Evolutionary conservation across 129 eudicot species (phyloP).

Genomic region (Smallanthus sonchifolius): DNA sequence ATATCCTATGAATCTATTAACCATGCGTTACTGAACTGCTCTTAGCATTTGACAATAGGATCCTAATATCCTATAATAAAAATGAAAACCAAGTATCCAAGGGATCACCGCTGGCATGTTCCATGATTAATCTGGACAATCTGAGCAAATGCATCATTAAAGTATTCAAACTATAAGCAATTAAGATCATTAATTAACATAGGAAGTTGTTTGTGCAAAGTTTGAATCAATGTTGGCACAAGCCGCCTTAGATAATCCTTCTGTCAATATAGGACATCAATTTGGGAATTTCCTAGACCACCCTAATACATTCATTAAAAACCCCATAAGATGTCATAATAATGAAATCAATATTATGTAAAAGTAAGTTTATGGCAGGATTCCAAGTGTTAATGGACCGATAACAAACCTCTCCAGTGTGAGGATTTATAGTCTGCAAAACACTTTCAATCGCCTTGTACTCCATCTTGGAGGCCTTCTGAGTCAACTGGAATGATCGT

Average conservation of each 20-base stretch:
- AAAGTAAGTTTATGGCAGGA: background rate
- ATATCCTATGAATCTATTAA: background rate
- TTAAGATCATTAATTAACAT: background rate
- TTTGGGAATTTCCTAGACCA: background rate
- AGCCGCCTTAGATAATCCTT: background rate
- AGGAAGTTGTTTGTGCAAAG: background rate
- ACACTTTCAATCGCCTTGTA: constrained; percentile 95
- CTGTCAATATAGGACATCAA: background rate
- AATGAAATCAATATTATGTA: background rate
- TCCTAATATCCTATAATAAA: background rate
- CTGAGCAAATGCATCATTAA: background rate
- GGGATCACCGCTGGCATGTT: background rate
- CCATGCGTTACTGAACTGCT: background rate
- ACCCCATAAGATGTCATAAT: background rate
- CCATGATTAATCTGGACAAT: background rate
- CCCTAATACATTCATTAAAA: background rate
- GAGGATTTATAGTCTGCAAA: constrained; percentile 90
- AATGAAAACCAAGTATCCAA: background rate
- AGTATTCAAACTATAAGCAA: background rate
- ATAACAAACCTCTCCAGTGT: constrained; percentile 81
- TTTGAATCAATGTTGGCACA: background rate
- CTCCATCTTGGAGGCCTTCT: constrained; percentile 89
- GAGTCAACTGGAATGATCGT: constrained; percentile 91
- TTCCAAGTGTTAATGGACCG: background rate
- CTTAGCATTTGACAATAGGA: background rate